phyloP scores from a whole-genome alignment of 106 monocot species.

The Acorus calamus region DNA sequence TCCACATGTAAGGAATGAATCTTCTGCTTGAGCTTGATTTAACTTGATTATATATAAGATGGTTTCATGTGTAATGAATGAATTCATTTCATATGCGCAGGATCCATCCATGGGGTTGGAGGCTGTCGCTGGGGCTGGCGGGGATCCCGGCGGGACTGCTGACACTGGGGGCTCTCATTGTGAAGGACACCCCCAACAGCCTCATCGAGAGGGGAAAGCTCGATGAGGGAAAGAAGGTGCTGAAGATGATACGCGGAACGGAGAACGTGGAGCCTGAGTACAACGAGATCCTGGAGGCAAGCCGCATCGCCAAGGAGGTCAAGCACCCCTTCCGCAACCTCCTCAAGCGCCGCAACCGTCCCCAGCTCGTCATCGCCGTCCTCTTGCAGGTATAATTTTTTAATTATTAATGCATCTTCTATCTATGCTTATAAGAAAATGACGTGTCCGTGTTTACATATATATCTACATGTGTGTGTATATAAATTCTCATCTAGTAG shows the following conservation, averaged over 20 bases:
- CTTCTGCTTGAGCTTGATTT: no score
- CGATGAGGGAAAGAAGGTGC: slow-evolving; percentile 57
- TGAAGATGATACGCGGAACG: slow-evolving; percentile 47
- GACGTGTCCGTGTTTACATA: no score
- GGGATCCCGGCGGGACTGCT: slow-evolving; percentile 36
- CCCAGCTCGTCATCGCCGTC: slow-evolving; percentile 68
- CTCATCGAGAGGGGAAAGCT: slow-evolving; percentile 62
- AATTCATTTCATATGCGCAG: slow-evolving; percentile 1
- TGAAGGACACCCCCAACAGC: slow-evolving; percentile 61
- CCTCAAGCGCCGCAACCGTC: slow-evolving; percentile 53
- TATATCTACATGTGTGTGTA: no score
- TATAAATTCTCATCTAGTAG: no score
- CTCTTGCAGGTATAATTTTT: slow-evolving; percentile 38
- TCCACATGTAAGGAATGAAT: no score
- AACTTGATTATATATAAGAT: no score
- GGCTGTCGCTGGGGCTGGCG: slow-evolving; percentile 35
- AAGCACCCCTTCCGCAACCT: slow-evolving; percentile 91
- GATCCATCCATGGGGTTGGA: slow-evolving; percentile 45
- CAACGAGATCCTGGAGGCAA: slow-evolving; percentile 64
- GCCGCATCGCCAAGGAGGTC: slow-evolving; percentile 51
- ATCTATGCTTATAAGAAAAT: no score
- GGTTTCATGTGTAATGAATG: no score
- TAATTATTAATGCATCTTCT: no score
- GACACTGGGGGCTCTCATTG: slow-evolving; percentile 22
- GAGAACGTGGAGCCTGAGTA: slow-evolving; percentile 61